Evolutionary conservation across 179 eudicot genomes (phyloP), one percentile per base, ranked within the genome.

Genomic region (Spinacia oleracea): DNA sequence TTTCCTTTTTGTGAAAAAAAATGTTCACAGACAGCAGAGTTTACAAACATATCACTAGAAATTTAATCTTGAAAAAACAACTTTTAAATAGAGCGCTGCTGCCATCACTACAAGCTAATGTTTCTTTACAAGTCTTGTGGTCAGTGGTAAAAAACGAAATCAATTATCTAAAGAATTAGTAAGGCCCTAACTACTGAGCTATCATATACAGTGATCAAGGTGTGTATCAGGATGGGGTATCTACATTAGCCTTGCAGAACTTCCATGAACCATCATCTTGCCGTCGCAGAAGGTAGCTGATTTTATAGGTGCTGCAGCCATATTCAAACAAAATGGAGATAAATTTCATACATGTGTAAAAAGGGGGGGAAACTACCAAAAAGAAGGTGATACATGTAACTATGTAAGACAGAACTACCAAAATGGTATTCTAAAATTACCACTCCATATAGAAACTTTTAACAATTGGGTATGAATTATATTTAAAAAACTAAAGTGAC

Each of bases 261-360:
- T 88, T 93, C 99, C 99, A 96, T 0, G 97, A 87, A 74, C 90
- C 94, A 74, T 91, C 95, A 53, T 86, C 91, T 84, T 89, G 94
- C 84, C 90, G 87, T 84, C 82, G 87, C 82, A 96, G 86, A 69
- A 86, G 75, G 78, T 96, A 96, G 34, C 84, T 89, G 53, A 94
- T 92, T 77, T 82, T 88, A 79, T 96, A 96, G 7, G 93, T 85
- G 87, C 98, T 96, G 94, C 89, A 89, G 50, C 80, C 72, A 81
- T 66, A 70, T 48, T 21, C 48, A 29, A 20, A 73, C 53, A n/a
- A 79, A 21, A 16, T 14, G 20, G 43, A 27, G 34, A 21, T 34
- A 55, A 48, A 64, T 29, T 77, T 64, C 43, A 50, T 51, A 31
- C 79, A 16, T 15, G 18, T 15, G 20, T 0, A 65, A 34, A 23